These are phyloP conservation scores for Fraxinus velutina DNA, from an alignment of 305 asterid species.

Conservation along the genomic window DNA sequence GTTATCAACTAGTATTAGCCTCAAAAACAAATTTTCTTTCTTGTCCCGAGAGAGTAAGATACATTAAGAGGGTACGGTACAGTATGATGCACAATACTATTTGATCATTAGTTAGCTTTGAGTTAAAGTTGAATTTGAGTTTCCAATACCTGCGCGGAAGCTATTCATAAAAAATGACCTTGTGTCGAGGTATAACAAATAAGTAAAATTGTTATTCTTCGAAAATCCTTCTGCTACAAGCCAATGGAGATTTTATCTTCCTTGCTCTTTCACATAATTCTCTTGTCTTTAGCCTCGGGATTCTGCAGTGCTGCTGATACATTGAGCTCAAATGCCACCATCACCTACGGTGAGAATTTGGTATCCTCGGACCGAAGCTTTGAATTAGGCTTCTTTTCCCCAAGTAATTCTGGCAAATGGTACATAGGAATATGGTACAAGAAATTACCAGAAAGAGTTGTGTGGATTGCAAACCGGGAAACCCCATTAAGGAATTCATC, in stretches of 20 bases:
- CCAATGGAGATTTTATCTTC: neutral
- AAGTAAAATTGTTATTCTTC: too few species aligned
- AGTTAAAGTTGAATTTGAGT: too few species aligned
- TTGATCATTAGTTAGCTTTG: too few species aligned
- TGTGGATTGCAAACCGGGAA: slow-evolving; percentile 28
- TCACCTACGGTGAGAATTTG: slow-evolving; percentile 19
- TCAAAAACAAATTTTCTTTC: too few species aligned
- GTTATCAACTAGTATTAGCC: too few species aligned
- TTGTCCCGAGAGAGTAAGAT: too few species aligned
- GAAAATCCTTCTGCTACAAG: neutral
- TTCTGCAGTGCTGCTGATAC: neutral
- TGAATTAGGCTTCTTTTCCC: slow-evolving; percentile 19
- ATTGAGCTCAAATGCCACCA: neutral
- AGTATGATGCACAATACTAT: too few species aligned
- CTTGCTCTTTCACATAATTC: neutral
- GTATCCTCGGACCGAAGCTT: slow-evolving; percentile 16
- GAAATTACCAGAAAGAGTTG: slow-evolving; percentile 1
- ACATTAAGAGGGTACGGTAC: too few species aligned
- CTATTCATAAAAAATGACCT: too few species aligned
- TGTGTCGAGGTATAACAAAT: too few species aligned
- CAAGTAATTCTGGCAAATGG: neutral
- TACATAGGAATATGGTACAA: slow-evolving; percentile 28
- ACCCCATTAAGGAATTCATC: slow-evolving; percentile 1
- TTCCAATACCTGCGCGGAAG: too few species aligned
- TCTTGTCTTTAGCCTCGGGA: neutral